A percentile compares a stretch with the other conserved stretches of the same genome.
phyloP scores from a whole-genome alignment of 2,329 filamentous ascomycete genomes.

The Phaeosphaeriaceae sp. region DNA sequence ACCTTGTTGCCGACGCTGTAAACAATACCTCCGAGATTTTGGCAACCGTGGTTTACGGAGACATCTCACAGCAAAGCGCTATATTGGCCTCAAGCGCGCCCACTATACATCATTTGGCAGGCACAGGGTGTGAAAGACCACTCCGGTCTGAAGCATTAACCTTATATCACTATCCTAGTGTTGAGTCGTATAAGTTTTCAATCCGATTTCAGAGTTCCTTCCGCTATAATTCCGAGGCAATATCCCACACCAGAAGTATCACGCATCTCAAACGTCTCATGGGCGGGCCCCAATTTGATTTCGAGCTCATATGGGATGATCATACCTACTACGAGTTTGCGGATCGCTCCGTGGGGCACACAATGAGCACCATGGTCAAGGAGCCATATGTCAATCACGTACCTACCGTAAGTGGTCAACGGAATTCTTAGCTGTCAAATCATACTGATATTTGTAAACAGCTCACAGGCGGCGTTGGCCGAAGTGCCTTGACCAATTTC shows the following conservation, averaged over 20 bases:
- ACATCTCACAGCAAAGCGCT: neutral
- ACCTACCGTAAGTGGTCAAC: constrained; percentile 56
- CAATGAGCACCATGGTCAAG: constrained; percentile 79
- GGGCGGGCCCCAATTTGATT: constrained; percentile 69
- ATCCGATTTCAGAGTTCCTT: constrained; percentile 57
- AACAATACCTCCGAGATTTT: neutral
- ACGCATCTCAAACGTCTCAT: constrained; percentile 67
- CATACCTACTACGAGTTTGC: constrained; percentile 74
- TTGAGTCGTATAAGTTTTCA: constrained; percentile 53
- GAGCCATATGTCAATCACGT: constrained; percentile 80
- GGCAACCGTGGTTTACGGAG: constrained; percentile 2
- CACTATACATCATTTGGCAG: constrained; percentile 34
- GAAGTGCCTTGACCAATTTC: constrained; percentile 65
- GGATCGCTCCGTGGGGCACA: constrained; percentile 69
- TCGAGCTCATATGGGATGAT: constrained; percentile 78
- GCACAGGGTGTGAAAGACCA: constrained; percentile 18
- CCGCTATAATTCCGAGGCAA: constrained; percentile 59
- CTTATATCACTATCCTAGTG: constrained; percentile 55
- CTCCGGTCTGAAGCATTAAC: constrained; percentile 15
- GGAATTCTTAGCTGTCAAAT: no score
- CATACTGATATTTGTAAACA: constrained; percentile 2
- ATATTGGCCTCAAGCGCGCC: neutral
- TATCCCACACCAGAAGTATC: constrained; percentile 69
- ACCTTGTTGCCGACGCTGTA: constrained; percentile 2
- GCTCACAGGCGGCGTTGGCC: constrained; percentile 69